Base-by-base conservation (phyloP, 2,329 filamentous ascomycete genomes). In the Verticillium dahliae region DNA sequence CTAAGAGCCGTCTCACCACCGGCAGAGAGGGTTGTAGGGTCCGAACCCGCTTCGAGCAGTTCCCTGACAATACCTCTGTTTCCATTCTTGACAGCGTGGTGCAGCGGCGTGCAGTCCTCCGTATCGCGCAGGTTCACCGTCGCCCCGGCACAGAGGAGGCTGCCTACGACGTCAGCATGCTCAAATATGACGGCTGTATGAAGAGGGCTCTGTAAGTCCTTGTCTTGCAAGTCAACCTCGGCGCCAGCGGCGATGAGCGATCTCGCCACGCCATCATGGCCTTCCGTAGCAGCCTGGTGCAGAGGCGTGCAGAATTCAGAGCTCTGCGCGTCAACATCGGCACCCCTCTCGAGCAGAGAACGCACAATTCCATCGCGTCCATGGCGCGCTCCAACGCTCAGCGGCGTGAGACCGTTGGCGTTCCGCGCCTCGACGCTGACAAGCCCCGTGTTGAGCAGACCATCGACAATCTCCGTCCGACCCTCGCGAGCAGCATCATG, bases 41-140 rank as follows among this genome's bases (percentile, higher is more conserved):
- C 64, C 18, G 64, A 61, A 4, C 64, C 64, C 4, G 64, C 64
- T 58, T 66, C 64, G 5, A 66, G 52, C 11, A 66, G 33, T 14
- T 66, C 64, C 9, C 64, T 45, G 7, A 66, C 64, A 22, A 65
- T 62, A 7, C 10, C 34, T 52, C 59, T 60, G 15, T 59, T 66
- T 41, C 62, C 64, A 56, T 66, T 66, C 57, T 66, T 66, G 14
- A 66, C 64, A 11, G 64, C 64, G 13, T 66, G 64, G 58, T 66
- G 64, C 22, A 66, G 57, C 35, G 64, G 63, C 18, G 64, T 66
- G 9, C 64, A 66, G 58, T 66, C 63, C 58, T 66, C 64, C n/a
- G 58, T 61, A 27, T 66, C 64, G 27, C 61, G 7, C 1, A 63
- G 4, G n/a, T 66, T 41, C 13, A 65, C 63, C 4, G 62, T 58